Base-by-base conservation (phyloP, 495 filamentous ascomycete genomes). In the Neurospora pannonica region DNA sequence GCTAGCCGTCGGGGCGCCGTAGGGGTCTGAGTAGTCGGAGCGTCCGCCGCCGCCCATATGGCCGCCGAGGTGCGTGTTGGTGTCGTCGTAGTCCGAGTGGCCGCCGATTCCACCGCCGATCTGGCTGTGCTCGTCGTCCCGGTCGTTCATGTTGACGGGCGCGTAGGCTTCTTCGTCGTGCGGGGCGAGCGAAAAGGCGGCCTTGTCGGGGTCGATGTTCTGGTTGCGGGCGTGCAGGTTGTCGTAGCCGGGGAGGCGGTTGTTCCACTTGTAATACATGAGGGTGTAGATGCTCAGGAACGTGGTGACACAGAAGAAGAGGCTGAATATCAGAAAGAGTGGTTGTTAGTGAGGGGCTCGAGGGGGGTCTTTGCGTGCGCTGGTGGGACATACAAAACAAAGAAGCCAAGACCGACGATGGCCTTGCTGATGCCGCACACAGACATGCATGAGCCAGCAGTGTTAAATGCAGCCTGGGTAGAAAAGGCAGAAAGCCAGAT, bases 401-500 rank as follows among this genome's bases (percentile, higher is more conserved):
- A 87, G 40, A 96, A 89, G 1, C 90, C 93, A 28, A 97, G 83
- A 19, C 89, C 93, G n/a, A 93, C 90, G 17, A 90, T 90, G 17
- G 90, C 92, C 71, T 92, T 91, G 85, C 92, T 94, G 70, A 95
- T 79, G 21, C 85, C 85, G 82, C 95, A 98, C 70, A 77, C 87
- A 17, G 83, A 80, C 3, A 83, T 83, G 79, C 87, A 88, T 4
- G 81, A 78, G 73, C 83, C 83, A 39, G 83, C 83, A 1, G 85
- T 83, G 77, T 89, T 87, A 72, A 84, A 98, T 2, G 88, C 86
- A 1, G 93, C 92, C 54, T 97, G 87, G 54, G 90, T 87, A 6
- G 93, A 87, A 83, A 94, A 96, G 1, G 91, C 94, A 9, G 90
- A 89, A 74, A 97, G 89, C 94, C 94, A 98, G 77, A 97, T 83